Base-by-base conservation (phyloP, 1,139 yeast genomes). In the Komagataea norvegica region DNA sequence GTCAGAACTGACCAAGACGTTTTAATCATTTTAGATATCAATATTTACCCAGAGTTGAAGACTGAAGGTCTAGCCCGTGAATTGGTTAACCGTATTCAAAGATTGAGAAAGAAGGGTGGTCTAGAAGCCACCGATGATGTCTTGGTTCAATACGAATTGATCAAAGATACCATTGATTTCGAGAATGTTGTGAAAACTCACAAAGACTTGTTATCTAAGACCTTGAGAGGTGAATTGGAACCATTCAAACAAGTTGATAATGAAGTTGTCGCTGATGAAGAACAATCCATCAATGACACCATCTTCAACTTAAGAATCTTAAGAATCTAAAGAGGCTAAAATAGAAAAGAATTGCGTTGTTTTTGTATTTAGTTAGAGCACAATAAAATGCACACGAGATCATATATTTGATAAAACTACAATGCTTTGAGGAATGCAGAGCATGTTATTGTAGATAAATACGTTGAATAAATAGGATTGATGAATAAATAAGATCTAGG, bases 11-110 rank as follows among this genome's bases (percentile, higher is more conserved):
- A 84, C 52, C 84, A 80, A 55, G 96, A 87, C 54, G 95, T 89
- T 33, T 59, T 91, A 60, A 75, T 91, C 57, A 83, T 93, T 49
- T 71, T 93, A 62, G 98, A 93, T 59, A 84, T 87, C 46, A 85
- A 84, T 52, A 65, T 87, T 43, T 83, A 91, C 59, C 88, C 89
- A 31, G 96, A 89, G 54, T 73, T 89, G 61, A 83, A 83, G 67
- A 79, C 85, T 37, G 97, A 91, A 68, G 97, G 97, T 61, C 72
- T 85, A 54, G 96, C 96, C 7, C 86, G 99, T 69, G 98, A 93
- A 64, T 74, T 93, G 59, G 76, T 91, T 57, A 93, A 93, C 74
- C 88, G 98, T 67, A 88, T 93, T 52, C 99, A 93, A 72, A 84
- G 96, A 65, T 77, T 89, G 61, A 85, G 99, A 67, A 93, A 93